These are phyloP conservation scores for Chalaropsis thielavioides DNA, from an alignment of 2,329 filamentous ascomycete genomes.

Conservation along the genomic window DNA sequence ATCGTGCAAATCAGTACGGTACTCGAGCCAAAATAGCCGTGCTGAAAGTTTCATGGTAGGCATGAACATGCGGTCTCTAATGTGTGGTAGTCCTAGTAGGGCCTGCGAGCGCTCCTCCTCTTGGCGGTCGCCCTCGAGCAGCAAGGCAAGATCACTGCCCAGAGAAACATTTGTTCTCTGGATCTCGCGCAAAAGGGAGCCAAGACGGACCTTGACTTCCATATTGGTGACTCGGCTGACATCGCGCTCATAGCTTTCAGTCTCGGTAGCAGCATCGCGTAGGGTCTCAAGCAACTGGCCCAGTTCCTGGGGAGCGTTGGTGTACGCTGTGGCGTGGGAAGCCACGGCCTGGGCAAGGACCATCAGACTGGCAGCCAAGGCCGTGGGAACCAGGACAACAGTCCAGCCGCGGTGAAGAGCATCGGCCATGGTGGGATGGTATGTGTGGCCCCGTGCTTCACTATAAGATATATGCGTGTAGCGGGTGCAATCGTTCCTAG, in stretches of 20 bases:
- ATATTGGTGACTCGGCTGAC: conserved; percentile 42
- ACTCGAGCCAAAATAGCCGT: conserved; percentile 44
- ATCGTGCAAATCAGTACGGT: conserved; percentile 40
- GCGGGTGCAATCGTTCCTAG: conserved; percentile 2
- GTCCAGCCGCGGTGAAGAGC: conserved; percentile 41
- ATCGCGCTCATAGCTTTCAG: conserved; percentile 49
- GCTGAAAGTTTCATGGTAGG: conserved; percentile 33
- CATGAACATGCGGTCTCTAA: conserved; percentile 12
- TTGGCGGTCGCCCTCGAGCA: conserved; percentile 9
- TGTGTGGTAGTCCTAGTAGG: conserved; percentile 17
- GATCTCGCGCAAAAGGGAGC: conserved; percentile 45
- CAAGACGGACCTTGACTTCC: conserved; percentile 48
- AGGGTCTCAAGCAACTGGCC: conserved; percentile 43
- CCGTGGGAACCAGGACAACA: conserved; percentile 43
- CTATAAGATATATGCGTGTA: not conserved
- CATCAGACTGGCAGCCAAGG: conserved; percentile 40
- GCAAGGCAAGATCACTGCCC: conserved; percentile 41
- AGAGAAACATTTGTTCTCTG: conserved; percentile 30
- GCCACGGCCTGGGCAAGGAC: conserved; percentile 38
- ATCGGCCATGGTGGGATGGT: conserved; percentile 32
- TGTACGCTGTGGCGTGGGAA: conserved; percentile 41
- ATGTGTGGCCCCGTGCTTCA: not conserved
- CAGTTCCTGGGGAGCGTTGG: conserved; percentile 43
- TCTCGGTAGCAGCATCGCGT: conserved; percentile 48
- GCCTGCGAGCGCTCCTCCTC: conserved; percentile 30